Conservation (phyloP, 805 yeast genomes). For the Hanseniaspora mollemarum region DNA sequence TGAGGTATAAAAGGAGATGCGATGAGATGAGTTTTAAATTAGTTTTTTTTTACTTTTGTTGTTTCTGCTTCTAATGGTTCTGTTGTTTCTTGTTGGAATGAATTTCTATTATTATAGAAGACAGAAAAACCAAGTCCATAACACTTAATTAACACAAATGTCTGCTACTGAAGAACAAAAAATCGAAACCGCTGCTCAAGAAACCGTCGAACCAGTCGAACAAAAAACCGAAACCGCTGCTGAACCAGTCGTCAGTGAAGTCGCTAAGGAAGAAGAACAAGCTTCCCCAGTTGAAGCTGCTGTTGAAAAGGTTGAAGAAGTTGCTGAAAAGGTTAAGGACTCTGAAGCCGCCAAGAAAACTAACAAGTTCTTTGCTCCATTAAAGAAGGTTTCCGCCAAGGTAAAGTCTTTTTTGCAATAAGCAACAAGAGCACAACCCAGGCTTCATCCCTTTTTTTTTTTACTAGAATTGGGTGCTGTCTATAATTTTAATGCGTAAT, state of each 20-base stretch:
- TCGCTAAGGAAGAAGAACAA: constrained; percentile 17
- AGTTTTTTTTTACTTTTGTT: background rate
- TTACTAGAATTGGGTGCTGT: too few species aligned
- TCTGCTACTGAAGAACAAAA: constrained; percentile 15
- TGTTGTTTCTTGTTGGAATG: too few species aligned
- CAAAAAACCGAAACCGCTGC: constrained; percentile 15
- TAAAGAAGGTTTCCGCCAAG: constrained; percentile 18
- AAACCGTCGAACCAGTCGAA: constrained; percentile 17
- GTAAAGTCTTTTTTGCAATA: constrained; percentile 18
- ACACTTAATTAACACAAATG: background rate
- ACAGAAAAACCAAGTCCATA: background rate
- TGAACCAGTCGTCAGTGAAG: constrained; percentile 15
- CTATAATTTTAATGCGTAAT: too few species aligned
- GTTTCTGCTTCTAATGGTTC: too few species aligned
- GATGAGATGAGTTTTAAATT: background rate
- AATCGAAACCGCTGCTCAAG: constrained; percentile 12
- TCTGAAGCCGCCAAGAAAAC: constrained; percentile 7
- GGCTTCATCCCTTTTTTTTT: too few species aligned
- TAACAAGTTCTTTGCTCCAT: constrained; percentile 8
- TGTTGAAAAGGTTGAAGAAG: constrained; percentile 18
- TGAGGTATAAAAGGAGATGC: background rate
- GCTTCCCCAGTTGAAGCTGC: constrained; percentile 15
- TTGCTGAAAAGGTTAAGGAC: constrained; percentile 17
- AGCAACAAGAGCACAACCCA: too few species aligned
- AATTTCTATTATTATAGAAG: background rate